Evolutionary conservation across 2,329 filamentous ascomycete genomes (phyloP).

Genomic region (Aureobasidium leucospermi): DNA sequence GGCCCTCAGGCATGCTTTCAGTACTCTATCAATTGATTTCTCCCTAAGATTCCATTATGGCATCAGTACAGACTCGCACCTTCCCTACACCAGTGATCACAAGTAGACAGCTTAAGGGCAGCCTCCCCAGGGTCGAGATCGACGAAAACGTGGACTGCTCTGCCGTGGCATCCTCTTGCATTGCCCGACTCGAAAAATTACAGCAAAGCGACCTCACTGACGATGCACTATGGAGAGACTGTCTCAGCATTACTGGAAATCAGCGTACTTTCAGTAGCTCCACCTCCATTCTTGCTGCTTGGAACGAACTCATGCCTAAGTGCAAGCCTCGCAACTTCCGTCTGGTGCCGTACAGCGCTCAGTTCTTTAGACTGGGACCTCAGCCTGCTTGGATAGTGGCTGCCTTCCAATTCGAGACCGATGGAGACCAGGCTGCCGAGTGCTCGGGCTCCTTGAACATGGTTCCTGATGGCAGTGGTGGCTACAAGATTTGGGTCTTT

Average conservation of each 20-base stretch:
- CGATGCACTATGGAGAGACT: conserved; percentile 45
- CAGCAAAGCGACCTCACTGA: conserved; percentile 9
- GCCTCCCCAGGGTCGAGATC: conserved; percentile 2
- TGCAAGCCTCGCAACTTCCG: conserved; percentile 26
- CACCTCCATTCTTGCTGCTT: conserved; percentile 34
- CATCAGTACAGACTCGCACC: not conserved
- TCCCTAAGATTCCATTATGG: not conserved
- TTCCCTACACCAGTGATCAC: conserved; percentile 3
- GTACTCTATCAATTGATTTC: not conserved
- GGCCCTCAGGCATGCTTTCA: no score
- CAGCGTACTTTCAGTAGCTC: conserved; percentile 47
- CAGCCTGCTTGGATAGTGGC: conserved; percentile 22
- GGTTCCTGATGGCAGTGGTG: conserved; percentile 25
- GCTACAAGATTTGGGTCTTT: conserved; percentile 35
- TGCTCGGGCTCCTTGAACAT: conserved; percentile 30
- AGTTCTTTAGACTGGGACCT: conserved; percentile 21
- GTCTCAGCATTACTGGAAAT: conserved; percentile 50
- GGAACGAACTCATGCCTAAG: conserved; percentile 25
- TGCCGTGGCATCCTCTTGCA: conserved; percentile 6
- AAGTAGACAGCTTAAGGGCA: conserved; percentile 11
- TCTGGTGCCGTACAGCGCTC: conserved; percentile 7
- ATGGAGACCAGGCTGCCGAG: conserved; percentile 17
- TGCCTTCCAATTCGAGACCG: conserved; percentile 26
- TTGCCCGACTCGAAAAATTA: conserved; percentile 10
- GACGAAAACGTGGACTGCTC: conserved; percentile 6